Base-by-base conservation (phyloP, 148 eudicot species). In the Salicornia ramosissima region DNA sequence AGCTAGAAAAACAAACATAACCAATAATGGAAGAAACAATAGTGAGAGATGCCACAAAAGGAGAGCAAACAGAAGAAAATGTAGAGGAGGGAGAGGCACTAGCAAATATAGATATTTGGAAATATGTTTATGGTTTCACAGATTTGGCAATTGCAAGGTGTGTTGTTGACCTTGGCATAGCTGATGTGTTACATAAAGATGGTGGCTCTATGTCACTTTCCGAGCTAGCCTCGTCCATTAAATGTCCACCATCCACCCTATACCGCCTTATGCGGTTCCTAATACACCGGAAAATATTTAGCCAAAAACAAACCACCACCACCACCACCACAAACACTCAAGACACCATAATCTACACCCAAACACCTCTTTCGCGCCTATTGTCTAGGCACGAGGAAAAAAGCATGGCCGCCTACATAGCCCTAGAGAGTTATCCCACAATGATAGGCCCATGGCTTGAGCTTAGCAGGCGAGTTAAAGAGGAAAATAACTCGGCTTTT, bases 61-160 rank as follows among this genome's bases (percentile, higher is more conserved):
- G 66, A 26, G 68, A 26, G 39, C 60, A 62, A 46, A 39, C 51
- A 19, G 10, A 2, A 40, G 59, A 54, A 55, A 22, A 60, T 36
- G 68, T 69, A 26, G 83, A 74, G 16, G 69, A 72, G 0, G 75
- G 64, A 76, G 87, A 75, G 67, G 81, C 71, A 30, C 62, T 79
- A 67, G 88, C 89, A 47, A 36, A 68, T 40, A 61, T 76, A 19
- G 80, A 80, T 3, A 77, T 87, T 16, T 87, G 89, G 92, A 84
- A 70, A 57, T 80, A 78, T 46, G 75, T 81, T 5, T 82, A 78
- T 75, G 95, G 89, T 9, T 89, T 81, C 68, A 70, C 78, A 0
- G 85, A 79, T 29, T 77, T 84, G 82, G 90, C 90, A 24, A 82
- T 79, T 0, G 80, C 85, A 16, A 86, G 82, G 73, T 89, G 95